Evolutionary conservation across 83 land plant genomes (phyloP).

Genomic region (Thuja plicata): DNA sequence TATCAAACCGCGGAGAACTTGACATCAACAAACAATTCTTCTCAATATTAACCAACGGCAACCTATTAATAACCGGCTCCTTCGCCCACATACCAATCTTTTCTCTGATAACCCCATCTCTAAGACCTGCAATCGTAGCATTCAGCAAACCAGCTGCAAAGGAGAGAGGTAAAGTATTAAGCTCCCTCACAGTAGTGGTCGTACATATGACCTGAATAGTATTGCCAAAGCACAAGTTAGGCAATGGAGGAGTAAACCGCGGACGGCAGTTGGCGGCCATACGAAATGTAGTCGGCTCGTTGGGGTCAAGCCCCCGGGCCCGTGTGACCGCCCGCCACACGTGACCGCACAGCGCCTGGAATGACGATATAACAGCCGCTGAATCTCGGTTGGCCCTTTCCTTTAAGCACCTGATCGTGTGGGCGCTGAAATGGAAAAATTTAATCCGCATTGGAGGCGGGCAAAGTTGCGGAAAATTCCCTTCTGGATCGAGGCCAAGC

Average conservation of each 20-base stretch:
- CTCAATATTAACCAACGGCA: slow-evolving; percentile 13
- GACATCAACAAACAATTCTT: slow-evolving; percentile 37
- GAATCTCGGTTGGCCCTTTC: slow-evolving; percentile 27
- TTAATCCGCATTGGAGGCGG: slow-evolving; percentile 52
- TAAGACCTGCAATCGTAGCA: background rate
- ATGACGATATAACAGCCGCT: slow-evolving; percentile 9
- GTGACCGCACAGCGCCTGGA: slow-evolving; percentile 20
- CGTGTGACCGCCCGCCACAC: slow-evolving; percentile 22
- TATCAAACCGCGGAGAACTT: slow-evolving; percentile 54
- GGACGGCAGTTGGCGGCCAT: slow-evolving; percentile 21
- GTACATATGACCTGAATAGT: slow-evolving; percentile 9
- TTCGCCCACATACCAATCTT: background rate
- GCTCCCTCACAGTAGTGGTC: background rate
- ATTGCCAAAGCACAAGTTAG: slow-evolving; percentile 17
- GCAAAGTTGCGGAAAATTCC: slow-evolving; percentile 6
- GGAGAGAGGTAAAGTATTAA: background rate
- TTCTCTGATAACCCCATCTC: slow-evolving; percentile 6
- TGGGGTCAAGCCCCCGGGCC: slow-evolving; percentile 16
- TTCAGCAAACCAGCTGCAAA: slow-evolving; percentile 15
- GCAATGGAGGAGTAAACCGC: slow-evolving; percentile 22
- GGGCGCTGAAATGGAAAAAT: slow-evolving; percentile 53
- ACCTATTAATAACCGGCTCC: background rate
- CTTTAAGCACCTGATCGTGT: slow-evolving; percentile 40
- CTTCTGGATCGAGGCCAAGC: slow-evolving; percentile 28
- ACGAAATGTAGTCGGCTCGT: slow-evolving; percentile 3